phyloP scores from a whole-genome alignment of 495 filamentous ascomycete species.

The Talaromyces thailandensis region DNA sequence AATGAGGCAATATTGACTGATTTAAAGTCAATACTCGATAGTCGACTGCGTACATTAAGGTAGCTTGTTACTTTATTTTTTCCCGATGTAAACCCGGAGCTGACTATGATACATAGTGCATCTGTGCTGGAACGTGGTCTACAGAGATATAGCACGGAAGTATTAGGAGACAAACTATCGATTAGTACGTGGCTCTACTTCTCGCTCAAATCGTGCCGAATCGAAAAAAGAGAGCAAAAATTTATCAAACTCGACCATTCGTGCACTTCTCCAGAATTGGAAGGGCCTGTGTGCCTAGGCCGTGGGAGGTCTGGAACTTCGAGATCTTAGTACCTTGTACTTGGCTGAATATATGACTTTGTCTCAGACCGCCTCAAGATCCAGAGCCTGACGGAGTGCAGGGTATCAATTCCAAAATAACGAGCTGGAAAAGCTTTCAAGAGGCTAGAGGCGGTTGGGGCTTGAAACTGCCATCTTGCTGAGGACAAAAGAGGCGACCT shows the following conservation, averaged over 20 bases:
- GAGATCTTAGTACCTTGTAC: not conserved
- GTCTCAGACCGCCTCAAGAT: not conserved
- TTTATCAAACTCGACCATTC: not conserved
- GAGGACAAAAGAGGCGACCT: not conserved
- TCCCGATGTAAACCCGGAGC: not conserved
- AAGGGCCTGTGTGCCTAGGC: not conserved
- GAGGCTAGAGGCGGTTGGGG: not conserved
- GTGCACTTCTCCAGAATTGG: not conserved
- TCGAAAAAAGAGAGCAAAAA: not conserved
- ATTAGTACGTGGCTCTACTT: not conserved
- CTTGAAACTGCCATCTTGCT: not conserved
- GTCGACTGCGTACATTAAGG: not conserved
- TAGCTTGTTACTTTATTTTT: not conserved
- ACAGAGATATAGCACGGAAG: not conserved
- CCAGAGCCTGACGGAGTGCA: not conserved
- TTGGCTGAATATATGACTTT: not conserved
- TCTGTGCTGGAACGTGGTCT: not conserved
- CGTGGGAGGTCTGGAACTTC: not conserved
- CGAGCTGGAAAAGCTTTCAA: not conserved
- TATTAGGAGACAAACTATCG: not conserved
- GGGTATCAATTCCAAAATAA: not conserved
- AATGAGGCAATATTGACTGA: not conserved
- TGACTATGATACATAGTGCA: not conserved
- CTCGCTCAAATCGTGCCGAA: not conserved
- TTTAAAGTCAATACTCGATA: not conserved